Conservation (phyloP, 164 flowering plant species). For the Echeveria elegans region DNA sequence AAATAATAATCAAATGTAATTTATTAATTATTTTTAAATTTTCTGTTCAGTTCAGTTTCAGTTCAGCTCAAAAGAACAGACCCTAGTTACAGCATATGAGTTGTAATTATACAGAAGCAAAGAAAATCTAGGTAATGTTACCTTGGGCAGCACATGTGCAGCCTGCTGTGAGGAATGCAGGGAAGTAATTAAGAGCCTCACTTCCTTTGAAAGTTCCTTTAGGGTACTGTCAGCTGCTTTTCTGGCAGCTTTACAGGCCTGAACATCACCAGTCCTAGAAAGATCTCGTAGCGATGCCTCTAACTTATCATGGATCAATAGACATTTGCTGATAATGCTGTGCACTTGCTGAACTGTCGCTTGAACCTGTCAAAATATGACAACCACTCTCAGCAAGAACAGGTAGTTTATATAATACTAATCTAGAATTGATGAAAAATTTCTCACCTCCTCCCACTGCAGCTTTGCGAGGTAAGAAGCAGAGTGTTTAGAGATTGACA, state of each 20-base stretch:
- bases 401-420: not conserved
- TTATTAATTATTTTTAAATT: too few species aligned
- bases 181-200: constrained; percentile 54
- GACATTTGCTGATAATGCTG: constrained; percentile 40
- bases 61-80: too few species aligned
- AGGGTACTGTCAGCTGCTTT: constrained; percentile 57
- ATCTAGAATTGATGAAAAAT: not conserved
- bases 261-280: constrained; percentile 85
- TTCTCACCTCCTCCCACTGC: constrained; percentile 84
- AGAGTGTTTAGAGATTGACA: constrained; percentile 86
- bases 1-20: too few species aligned
- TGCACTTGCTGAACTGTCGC: constrained; percentile 58
- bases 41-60: too few species aligned
- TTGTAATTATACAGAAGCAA: not conserved
- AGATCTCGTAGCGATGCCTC: constrained; percentile 84
- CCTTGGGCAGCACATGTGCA: constrained; percentile 66
- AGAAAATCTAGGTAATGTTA: constrained; percentile 10
- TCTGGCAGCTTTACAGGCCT: constrained; percentile 84
- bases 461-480: constrained; percentile 81
- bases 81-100: not conserved
- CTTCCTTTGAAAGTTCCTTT: constrained; percentile 75
- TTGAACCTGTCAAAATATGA: constrained; percentile 46
- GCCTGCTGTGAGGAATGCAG: constrained; percentile 78
- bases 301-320: constrained; percentile 65
- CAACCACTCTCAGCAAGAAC: not conserved